phyloP scores from a whole-genome alignment of 2,329 filamentous ascomycete species.

The Claviceps pazoutovae region DNA sequence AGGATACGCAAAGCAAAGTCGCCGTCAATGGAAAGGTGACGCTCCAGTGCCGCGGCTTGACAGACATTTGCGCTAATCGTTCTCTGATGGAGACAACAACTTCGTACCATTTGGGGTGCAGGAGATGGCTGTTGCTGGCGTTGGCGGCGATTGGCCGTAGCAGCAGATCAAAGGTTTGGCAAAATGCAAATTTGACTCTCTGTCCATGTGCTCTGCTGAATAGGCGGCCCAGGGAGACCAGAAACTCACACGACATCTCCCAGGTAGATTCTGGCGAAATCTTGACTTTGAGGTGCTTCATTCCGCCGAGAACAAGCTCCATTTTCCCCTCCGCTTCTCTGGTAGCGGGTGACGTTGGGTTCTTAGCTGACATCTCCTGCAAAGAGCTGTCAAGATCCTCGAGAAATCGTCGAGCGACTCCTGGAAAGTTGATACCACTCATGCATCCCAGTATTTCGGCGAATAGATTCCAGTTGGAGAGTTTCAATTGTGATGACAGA shows the following conservation, averaged over 20 bases:
- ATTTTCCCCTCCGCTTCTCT: conserved; percentile 66
- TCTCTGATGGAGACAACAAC: conserved; percentile 68
- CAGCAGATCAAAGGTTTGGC: conserved; percentile 76
- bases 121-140: conserved; percentile 61
- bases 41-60: conserved; percentile 85
- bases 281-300: conserved; percentile 76
- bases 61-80: conserved; percentile 68
- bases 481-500: conserved; percentile 62
- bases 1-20: conserved; percentile 76
- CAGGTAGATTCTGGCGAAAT: conserved; percentile 61
- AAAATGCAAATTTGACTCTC: conserved; percentile 85
- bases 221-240: conserved; percentile 65
- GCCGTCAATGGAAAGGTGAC: conserved; percentile 80
- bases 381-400: conserved; percentile 67
- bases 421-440: conserved; percentile 81
- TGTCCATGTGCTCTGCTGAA: conserved; percentile 80
- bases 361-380: conserved; percentile 60
- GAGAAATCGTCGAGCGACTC: conserved; percentile 71
- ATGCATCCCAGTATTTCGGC: conserved; percentile 88
- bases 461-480: conserved; percentile 94
- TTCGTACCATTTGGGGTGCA: conserved; percentile 71
- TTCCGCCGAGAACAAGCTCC: conserved; percentile 75
- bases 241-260: conserved; percentile 79
- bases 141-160: conserved; percentile 76
- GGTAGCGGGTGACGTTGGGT: conserved; percentile 38